Percentiles rank a stretch among this genome's conserved stretches.
phyloP scores from a whole-genome alignment of 768 basidiomycete species.

The Phallus indusiatus region DNA sequence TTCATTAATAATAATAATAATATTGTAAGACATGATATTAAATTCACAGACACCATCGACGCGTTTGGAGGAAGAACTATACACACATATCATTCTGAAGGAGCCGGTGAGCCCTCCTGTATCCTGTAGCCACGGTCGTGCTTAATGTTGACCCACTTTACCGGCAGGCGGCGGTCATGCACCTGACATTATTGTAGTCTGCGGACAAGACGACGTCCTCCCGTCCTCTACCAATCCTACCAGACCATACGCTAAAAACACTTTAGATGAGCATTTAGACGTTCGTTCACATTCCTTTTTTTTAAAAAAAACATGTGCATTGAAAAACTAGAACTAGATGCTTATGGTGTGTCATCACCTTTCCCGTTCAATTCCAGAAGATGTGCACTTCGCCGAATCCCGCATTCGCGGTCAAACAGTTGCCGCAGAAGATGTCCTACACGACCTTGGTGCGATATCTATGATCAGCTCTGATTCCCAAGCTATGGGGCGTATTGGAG shows the following conservation, averaged over 20 bases:
- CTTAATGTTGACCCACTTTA: not conserved
- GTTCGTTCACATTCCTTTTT: slow-evolving; percentile 36
- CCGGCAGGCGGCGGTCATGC: slow-evolving; percentile 84
- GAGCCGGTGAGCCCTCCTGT: slow-evolving; percentile 50
- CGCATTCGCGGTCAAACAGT: slow-evolving; percentile 95
- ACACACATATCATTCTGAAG: slow-evolving; percentile 96
- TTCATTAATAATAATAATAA: not conserved
- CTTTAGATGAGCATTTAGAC: slow-evolving; percentile 93
- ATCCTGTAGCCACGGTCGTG: not conserved
- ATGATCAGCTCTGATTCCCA: slow-evolving; percentile 97
- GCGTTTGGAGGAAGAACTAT: slow-evolving; percentile 89
- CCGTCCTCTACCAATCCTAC: slow-evolving; percentile 98
- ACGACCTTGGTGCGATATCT: slow-evolving; percentile 87
- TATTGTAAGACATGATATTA: not conserved
- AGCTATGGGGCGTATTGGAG: slow-evolving; percentile 97
- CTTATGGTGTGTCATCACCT: slow-evolving; percentile 99
- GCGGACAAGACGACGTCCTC: slow-evolving; percentile 78
- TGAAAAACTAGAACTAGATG: slow-evolving; percentile 53
- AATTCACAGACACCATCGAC: slow-evolving; percentile 60
- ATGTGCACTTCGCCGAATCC: slow-evolving; percentile 92
- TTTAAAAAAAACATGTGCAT: not conserved
- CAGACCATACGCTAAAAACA: slow-evolving; percentile 83
- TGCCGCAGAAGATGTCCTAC: slow-evolving; percentile 93
- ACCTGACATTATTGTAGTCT: slow-evolving; percentile 97
- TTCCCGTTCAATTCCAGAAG: slow-evolving; percentile 84